Conservation (phyloP, 148 eudicot genomes). For the Rhododendron molle region DNA sequence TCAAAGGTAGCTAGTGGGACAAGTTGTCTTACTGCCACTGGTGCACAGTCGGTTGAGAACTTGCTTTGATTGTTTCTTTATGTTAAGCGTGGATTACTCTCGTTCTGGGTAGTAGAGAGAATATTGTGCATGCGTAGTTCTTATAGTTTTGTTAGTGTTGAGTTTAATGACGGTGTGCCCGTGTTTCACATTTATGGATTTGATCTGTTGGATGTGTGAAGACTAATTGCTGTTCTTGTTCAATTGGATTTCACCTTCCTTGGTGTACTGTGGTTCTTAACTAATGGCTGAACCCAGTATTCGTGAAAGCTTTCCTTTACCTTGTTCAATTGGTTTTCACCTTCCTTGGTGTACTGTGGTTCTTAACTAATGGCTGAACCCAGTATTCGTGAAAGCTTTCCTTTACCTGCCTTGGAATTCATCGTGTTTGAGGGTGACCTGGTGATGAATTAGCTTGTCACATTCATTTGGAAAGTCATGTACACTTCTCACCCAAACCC, state of each 20-base stretch:
- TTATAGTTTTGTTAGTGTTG: background rate
- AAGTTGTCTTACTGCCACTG: background rate
- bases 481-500: background rate
- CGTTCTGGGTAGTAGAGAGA: background rate
- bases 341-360: background rate
- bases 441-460: background rate
- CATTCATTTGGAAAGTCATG: background rate
- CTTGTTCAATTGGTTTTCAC: background rate
- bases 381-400: background rate
- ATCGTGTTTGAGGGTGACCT: background rate
- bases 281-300: too few relatives aligned
- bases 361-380: too few relatives aligned
- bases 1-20: background rate
- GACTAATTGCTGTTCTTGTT: background rate
- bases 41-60: background rate
- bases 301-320: background rate
- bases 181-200: background rate
- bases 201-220: background rate
- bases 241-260: background rate
- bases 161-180: background rate
- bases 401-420: background rate
- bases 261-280: background rate
- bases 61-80: slow-evolving; percentile 1
- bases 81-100: slow-evolving; percentile 6
- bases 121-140: background rate